phyloP scores from a whole-genome alignment of 1,284 basidiomycete species.

The Lentinula novae-zelandiae region DNA sequence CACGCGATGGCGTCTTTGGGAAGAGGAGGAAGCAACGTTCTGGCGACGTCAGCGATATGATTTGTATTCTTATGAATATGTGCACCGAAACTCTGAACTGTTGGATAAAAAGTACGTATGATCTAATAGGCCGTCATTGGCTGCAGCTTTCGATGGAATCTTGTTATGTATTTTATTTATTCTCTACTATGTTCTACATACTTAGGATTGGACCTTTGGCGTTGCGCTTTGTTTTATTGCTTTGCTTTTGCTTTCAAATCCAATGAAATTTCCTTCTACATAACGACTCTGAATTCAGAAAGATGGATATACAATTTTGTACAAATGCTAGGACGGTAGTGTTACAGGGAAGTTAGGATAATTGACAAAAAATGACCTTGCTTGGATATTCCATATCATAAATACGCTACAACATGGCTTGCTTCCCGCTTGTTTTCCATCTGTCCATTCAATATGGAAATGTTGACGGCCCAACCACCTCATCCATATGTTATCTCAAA shows the following conservation, averaged over 20 bases:
- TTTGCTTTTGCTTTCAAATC: neutral
- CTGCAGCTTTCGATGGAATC: neutral
- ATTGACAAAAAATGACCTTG: no score
- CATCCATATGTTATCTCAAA: no score
- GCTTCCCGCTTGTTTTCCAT: no score
- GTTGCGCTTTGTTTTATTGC: neutral
- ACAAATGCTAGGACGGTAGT: no score
- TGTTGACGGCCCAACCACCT: no score
- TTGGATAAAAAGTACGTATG: neutral
- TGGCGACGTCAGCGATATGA: conserved; percentile 4
- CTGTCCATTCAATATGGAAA: no score
- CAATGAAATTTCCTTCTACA: neutral
- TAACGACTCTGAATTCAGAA: neutral
- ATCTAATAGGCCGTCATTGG: neutral
- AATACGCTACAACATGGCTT: no score
- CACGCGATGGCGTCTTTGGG: conserved; percentile 8
- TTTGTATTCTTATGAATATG: conserved; percentile 4
- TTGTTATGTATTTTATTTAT: conserved; percentile 1
- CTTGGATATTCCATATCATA: no score
- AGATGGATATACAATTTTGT: no score
- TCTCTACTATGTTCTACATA: neutral
- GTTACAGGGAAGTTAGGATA: no score
- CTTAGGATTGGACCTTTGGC: neutral
- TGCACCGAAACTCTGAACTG: neutral
- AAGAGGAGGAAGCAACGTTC: neutral